Evolutionary conservation across 352 stramenopile genomes (phyloP).

Genomic region (Phytophthora cryptogea): DNA sequence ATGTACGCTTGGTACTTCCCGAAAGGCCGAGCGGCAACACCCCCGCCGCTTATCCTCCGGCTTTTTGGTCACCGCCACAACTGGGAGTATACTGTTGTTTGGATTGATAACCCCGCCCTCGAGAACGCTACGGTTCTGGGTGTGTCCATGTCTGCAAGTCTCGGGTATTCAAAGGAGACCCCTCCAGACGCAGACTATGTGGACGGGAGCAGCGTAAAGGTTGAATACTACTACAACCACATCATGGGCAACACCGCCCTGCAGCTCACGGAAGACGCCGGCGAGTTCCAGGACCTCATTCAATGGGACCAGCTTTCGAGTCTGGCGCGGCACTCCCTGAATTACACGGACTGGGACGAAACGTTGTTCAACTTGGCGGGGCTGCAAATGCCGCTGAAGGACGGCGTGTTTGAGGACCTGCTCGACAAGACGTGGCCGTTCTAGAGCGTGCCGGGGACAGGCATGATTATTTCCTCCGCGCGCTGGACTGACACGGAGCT

Average conservation of each 20-base stretch:
- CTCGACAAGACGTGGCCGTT: slow-evolving; percentile 30
- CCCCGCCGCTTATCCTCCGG: slow-evolving; percentile 14
- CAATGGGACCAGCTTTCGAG: slow-evolving; percentile 30
- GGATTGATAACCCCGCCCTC: slow-evolving; percentile 23
- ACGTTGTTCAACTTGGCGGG: slow-evolving; percentile 16
- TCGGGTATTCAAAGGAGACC: slow-evolving; percentile 13
- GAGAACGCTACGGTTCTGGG: slow-evolving; percentile 27
- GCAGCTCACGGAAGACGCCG: slow-evolving; percentile 22
- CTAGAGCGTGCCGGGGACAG: slow-evolving; percentile 6
- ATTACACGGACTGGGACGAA: slow-evolving; percentile 30
- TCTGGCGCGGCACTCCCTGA: slow-evolving; percentile 27
- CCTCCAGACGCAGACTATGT: slow-evolving; percentile 13
- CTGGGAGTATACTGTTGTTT: slow-evolving; percentile 49
- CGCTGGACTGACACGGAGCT: neutral
- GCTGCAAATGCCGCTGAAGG: slow-evolving; percentile 29
- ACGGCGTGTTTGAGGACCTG: slow-evolving; percentile 23
- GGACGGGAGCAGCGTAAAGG: slow-evolving; percentile 23
- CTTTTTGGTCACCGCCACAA: slow-evolving; percentile 45
- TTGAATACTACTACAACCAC: slow-evolving; percentile 33
- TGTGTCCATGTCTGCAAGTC: slow-evolving; percentile 29
- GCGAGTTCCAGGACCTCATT: slow-evolving; percentile 33
- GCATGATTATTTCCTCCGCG: slow-evolving; percentile 7
- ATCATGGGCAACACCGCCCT: slow-evolving; percentile 28
- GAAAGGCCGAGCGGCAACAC: slow-evolving; percentile 19
- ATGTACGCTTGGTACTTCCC: slow-evolving; percentile 38